Evolutionary conservation across 768 basidiomycete species (phyloP), one percentile per base, ranked within the genome.

Genomic region (Mycena pura): DNA sequence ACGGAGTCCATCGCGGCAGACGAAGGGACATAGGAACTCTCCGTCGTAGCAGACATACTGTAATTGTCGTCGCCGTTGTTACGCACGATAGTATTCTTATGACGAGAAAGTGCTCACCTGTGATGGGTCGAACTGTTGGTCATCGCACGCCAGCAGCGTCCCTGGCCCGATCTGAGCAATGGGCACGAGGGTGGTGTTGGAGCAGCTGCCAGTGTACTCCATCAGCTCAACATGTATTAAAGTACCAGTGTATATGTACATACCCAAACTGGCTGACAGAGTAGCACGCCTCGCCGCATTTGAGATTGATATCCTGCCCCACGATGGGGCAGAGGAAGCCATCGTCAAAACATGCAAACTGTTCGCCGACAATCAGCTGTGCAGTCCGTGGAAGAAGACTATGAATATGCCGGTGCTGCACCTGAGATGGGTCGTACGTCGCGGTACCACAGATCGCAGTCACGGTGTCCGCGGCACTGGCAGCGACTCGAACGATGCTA

Each of bases 151-250:
- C 19, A 47, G 29, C 46, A 47, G 46, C 46, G 46, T 47, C 19
- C 14, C 46, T 47, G 46, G 46, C 29, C 46, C 46, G 32, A 47
- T 46, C 32, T 31, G 29, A 6, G 46, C 46, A 32, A 31, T 47
- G 32, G n/a, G n/a, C 46, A 47, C 46, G 46, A 47, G 46, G 46
- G 46, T 32, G 29, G 46, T 47, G 46, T 47, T 47, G 46, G 46
- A 47, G 46, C 46, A 47, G 46, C 46, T n/a, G n/a, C n/a, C n/a
- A n/a, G n/a, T 47, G 46, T 19, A 47, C 46, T 21, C 29, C 46
- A 31, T 47, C 32, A 47, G 46, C 46, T 31, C 27, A 28, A 47
- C n/a, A n/a, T n/a, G n/a, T n/a, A 47, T 32, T 47, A 28, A 28
- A 47, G n/a, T n/a, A 47, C 29, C 29, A 47, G 29, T 31, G 22